A percentile compares a stretch with the other conserved stretches of the same genome.
Evolutionary conservation across 768 basidiomycete species (phyloP).

Genomic region (Suillus tomentosus): DNA sequence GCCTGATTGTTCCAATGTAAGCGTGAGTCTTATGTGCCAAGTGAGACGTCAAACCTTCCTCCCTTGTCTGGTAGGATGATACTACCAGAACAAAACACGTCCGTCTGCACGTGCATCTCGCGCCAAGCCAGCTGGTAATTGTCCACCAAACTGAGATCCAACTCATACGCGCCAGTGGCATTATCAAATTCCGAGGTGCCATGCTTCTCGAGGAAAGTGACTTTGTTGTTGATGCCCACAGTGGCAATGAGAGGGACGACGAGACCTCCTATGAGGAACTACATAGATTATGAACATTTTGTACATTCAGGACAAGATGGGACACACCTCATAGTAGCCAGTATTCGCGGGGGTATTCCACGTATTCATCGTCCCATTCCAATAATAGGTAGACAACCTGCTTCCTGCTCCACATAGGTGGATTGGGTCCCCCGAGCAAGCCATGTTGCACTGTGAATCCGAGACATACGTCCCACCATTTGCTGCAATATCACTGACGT

Average conservation of each 20-base stretch:
- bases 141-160: conserved; percentile 60
- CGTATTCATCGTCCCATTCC: conserved; percentile 52
- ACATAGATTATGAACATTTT: conserved; percentile 6
- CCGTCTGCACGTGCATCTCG: conserved; percentile 72
- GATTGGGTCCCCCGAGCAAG: conserved; percentile 71
- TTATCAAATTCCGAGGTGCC: conserved; percentile 65
- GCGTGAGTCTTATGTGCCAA: background rate
- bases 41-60: conserved; percentile 30
- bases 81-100: conserved; percentile 79
- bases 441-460: conserved; percentile 43
- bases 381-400: conserved; percentile 55
- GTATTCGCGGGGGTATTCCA: conserved; percentile 69
- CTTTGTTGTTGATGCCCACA: conserved; percentile 79
- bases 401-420: conserved; percentile 67
- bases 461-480: conserved; percentile 35
- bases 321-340: conserved; percentile 68
- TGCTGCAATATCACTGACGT: conserved; percentile 50
- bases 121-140: conserved; percentile 60
- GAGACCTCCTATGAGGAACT: conserved; percentile 57
- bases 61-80: conserved; percentile 75
- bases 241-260: conserved; percentile 76
- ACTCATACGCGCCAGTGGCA: conserved; percentile 77
- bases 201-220: conserved; percentile 75
- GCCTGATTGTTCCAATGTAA: conserved; percentile 1
- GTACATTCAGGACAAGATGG: background rate